Conservation (phyloP, 225 moss, liverwort and hornwort genomes). For the Bryum argenteum region DNA sequence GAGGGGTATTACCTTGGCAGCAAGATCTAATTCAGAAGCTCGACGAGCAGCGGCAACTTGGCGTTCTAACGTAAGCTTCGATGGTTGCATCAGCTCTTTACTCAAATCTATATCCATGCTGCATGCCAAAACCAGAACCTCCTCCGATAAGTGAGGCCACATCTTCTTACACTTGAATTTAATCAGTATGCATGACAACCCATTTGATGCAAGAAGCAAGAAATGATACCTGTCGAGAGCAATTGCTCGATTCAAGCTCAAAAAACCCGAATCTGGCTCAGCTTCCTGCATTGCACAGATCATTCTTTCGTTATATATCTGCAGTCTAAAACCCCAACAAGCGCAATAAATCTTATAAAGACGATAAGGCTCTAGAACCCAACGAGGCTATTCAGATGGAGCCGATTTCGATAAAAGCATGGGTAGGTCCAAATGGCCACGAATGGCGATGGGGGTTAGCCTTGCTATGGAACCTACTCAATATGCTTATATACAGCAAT, state of each 20-base stretch:
- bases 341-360: too few species aligned
- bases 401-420: background rate
- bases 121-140: constrained; percentile 33
- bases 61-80: constrained; percentile 79
- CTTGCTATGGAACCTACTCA: too few species aligned
- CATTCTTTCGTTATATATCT: background rate
- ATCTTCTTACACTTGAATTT: background rate
- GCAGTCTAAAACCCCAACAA: background rate
- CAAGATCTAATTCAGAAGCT: constrained; percentile 38
- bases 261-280: constrained; percentile 83
- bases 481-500: too few species aligned
- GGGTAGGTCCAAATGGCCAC: too few species aligned
- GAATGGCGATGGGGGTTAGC: too few species aligned
- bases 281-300: constrained; percentile 26
- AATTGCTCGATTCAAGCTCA: constrained; percentile 84
- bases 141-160: background rate
- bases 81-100: constrained; percentile 84
- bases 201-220: too few species aligned
- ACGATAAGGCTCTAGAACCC: too few species aligned
- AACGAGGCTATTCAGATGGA: background rate
- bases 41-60: constrained; percentile 75
- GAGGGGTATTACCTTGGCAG: constrained; percentile 39
- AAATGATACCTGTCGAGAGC: constrained; percentile 72
- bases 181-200: background rate
- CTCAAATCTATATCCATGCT: constrained; percentile 93